Base-by-base conservation (phyloP, 805 yeast genomes). In the Kodamaea kaohsiungensis region DNA sequence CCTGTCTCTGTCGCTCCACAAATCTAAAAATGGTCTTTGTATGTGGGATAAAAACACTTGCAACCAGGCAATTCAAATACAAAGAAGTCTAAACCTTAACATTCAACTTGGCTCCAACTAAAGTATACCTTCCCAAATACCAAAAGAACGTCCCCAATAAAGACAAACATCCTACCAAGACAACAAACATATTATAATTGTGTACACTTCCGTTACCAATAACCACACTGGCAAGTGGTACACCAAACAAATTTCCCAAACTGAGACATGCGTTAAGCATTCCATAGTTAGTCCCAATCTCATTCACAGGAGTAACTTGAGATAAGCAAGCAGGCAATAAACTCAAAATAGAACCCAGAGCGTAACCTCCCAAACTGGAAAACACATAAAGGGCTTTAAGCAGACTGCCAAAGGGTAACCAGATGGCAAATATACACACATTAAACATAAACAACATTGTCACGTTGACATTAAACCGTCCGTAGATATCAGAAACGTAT, bases 261-360 rank as follows among this genome's bases (percentile, higher is more conserved):
- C 72, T 66, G 33, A 69, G 59, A 47, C 65, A 60, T 25, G 69
- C 63, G 54, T 70, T 67, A 49, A 72, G 62, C 19, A 71, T 55
- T 1, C 77, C 76, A 53, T 72, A 73, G 38, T 68, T 65, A 47
- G 68, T 68, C 38, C 77, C 77, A 54, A 73, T 68, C 48, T 71
- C 67, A 46, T 66, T 63, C 10, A 69, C 77, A 7, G 67, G 66
- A 13, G 64, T 61, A 19, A 63, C 59, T 4, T 61, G 58, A 4
- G 64, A 59, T 39, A 63, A 54, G 18, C 66, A 63, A 4, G 73
- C 63, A 1, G 78, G 77, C 16, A 74, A 60, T 61, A 73, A 61
- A 40, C 74, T 65, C 47, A 72, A 62, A 37, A 73, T 70, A 43
- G 71, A 65, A 3, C 74, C 73, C 59, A 65, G 65, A 53, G 68